A percentile compares a stretch with the other conserved stretches of the same genome.
phyloP scores from a whole-genome alignment of 139 green algal species.

The Auxenochlorella pyrenoidosa region DNA sequence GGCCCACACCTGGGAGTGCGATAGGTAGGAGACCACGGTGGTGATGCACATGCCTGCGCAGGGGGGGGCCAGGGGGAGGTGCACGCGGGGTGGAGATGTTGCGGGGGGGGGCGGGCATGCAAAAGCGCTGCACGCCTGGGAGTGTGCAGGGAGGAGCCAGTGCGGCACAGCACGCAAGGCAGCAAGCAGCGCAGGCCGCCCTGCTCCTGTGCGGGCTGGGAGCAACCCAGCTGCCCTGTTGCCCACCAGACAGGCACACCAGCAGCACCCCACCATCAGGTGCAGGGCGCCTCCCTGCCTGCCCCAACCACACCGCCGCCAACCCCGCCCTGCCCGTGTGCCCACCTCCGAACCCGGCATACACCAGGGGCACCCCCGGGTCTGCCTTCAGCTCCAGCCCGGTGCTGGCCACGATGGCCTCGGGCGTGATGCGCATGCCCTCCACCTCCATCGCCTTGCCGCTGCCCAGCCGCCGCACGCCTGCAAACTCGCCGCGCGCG shows the following conservation, averaged over 20 bases:
- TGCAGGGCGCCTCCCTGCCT: neutral
- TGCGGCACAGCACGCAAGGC: too few relatives aligned
- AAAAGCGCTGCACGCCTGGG: too few relatives aligned
- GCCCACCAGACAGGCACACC: too few relatives aligned
- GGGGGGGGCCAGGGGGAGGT: too few relatives aligned
- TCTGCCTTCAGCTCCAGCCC: slow-evolving; percentile 95
- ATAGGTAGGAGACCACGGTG: slow-evolving; percentile 93
- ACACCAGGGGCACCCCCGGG: slow-evolving; percentile 95
- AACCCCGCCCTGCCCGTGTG: slow-evolving; percentile 57
- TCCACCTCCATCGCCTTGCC: slow-evolving; percentile 89
- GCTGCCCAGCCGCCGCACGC: slow-evolving; percentile 88
- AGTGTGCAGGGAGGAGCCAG: too few relatives aligned
- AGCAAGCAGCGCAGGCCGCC: too few relatives aligned
- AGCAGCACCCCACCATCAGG: too few relatives aligned
- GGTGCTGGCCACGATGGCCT: slow-evolving; percentile 72
- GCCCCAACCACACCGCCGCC: neutral
- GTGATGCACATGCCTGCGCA: slow-evolving; percentile 92
- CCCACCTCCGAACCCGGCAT: slow-evolving; percentile 86
- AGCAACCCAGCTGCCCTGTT: too few relatives aligned
- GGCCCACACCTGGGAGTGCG: slow-evolving; percentile 93
- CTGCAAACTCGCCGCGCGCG: slow-evolving; percentile 89
- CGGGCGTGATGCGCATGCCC: slow-evolving; percentile 71
- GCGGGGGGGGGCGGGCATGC: neutral
- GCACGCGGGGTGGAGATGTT: neutral
- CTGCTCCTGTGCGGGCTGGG: too few relatives aligned